Evolutionary conservation across 73 alveolate species (phyloP), one percentile per base, ranked within the genome.

Genomic region (Stentor coeruleus): DNA sequence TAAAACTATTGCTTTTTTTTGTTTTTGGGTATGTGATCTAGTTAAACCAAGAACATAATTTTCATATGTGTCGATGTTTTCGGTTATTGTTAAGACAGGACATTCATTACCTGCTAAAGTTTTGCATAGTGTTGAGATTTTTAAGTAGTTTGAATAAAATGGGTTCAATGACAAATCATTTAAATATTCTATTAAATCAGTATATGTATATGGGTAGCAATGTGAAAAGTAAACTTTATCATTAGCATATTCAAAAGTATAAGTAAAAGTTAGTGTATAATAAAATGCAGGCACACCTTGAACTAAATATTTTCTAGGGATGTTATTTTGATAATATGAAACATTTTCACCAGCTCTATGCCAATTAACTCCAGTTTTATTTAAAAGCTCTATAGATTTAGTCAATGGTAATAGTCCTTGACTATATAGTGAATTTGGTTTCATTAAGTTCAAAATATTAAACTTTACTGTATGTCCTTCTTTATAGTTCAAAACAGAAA

Each of bases 171-270:
- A 11, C 28, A 75, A 39, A 35, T 35, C 37, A 49, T 38, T 20
- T 81, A 84, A 74, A 91, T 74, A 77, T 88, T 81, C 82, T 72
- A 86, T 87, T 59, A 93, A 75, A 58, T 91, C 91, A 41, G 96
- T 86, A 80, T 89, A 93, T 0, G 97, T 91, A 84, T 93, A 93
- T 3, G 98, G 98, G 36, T 93, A 91, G 28, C 93, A 85, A 14
- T 93, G 86, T 0, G 98, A 95, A 86, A 93, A 93, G 73, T 86
- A 87, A 74, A 91, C 95, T 89, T 91, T 93, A 81, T 93, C 98
- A 79, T 91, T 82, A 75, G 82, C 90, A 74, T 85, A 89, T 59
- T 91, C 87, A 72, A 86, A 91, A 35, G 90, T 85, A 84, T 89
- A 91, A 66, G 82, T 59, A 92, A 93, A 93, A 28, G 97, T 83